Base-by-base conservation (phyloP, 2,329 filamentous ascomycete species). In the Colletotrichum liaoningense region DNA sequence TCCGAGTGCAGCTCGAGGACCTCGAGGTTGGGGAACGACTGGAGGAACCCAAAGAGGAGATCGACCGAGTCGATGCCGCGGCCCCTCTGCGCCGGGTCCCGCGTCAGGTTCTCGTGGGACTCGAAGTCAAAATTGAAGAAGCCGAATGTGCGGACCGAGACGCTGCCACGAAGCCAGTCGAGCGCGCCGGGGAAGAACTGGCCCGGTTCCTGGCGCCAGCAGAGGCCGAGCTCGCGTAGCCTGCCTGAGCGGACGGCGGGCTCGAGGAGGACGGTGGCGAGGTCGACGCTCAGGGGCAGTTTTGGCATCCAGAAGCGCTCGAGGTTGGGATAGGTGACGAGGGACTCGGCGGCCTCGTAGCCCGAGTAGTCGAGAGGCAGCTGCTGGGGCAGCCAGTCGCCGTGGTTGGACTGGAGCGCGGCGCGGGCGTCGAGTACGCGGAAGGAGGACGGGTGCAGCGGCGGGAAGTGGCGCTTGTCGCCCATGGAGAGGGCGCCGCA, bases 101-200 rank as follows among this genome's bases (percentile, higher is more conserved):
- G 57, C 49, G 65, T 65, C 49, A 73, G 72, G 16, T 68, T 68
- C 63, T 68, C 67, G 68, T 72, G 72, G 63, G 72, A 63, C 58
- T 75, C 76, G 73, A 85, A 84, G 38, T 78, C 76, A 60, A 85
- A 84, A 35, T 80, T 72, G 54, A 79, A 82, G 33, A 85, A 58
- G 4, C 81, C 81, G 2, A 85, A 77, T 42, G 77, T 79, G 52
- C 74, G 79, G 33, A 86, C 81, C 2, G 78, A 80, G 24, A 76
- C 55, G 1, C 79, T 76, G 46, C 83, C 83, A 16, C 79, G 77
- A 2, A 85, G 77, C 83, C 84, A 86, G 7, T 73, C 74, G 69
- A 82, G 81, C 1, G 77, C 75, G 19, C 76, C 63, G 14, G 85
- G 75, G 66, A 74, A 75, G 60, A 69, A 73, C 38, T 83, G 80